These are phyloP conservation scores for Gossypioides kirkii DNA, from an alignment of 345 rosid genomes.

Conservation along the genomic window DNA sequence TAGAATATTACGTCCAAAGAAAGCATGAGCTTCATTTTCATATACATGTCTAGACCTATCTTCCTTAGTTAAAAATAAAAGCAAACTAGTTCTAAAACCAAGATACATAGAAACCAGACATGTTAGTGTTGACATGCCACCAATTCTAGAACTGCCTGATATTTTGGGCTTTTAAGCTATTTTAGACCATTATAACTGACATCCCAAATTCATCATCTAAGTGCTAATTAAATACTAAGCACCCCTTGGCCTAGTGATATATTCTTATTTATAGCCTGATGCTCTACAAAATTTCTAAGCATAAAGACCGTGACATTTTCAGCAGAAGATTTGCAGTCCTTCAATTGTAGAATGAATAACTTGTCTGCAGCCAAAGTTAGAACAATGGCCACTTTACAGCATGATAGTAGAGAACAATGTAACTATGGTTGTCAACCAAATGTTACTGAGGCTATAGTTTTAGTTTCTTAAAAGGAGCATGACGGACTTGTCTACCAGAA, in stretches of 20 bases:
- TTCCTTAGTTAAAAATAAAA: neutral
- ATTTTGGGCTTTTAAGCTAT: neutral
- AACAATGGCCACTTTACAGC: neutral
- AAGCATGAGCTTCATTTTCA: neutral
- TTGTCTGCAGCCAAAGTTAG: neutral
- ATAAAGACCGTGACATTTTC: neutral
- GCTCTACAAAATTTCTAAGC: neutral
- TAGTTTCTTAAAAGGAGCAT: neutral
- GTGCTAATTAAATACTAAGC: neutral
- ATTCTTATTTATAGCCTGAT: conserved; percentile 15
- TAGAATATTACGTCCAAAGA: neutral
- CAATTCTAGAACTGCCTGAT: neutral
- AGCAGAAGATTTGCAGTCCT: neutral
- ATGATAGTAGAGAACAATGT: neutral
- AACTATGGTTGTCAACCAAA: neutral
- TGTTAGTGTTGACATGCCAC: neutral
- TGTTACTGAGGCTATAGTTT: neutral
- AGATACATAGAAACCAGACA: neutral
- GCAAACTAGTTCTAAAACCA: neutral
- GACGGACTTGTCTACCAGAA: neutral
- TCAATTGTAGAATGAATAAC: neutral
- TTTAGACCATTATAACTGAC: neutral
- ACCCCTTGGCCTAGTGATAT: neutral
- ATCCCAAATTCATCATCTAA: neutral
- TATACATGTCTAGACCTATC: neutral